Evolutionary conservation across 805 yeast species (phyloP).

Genomic region (Saccharomycopsis sp.): DNA sequence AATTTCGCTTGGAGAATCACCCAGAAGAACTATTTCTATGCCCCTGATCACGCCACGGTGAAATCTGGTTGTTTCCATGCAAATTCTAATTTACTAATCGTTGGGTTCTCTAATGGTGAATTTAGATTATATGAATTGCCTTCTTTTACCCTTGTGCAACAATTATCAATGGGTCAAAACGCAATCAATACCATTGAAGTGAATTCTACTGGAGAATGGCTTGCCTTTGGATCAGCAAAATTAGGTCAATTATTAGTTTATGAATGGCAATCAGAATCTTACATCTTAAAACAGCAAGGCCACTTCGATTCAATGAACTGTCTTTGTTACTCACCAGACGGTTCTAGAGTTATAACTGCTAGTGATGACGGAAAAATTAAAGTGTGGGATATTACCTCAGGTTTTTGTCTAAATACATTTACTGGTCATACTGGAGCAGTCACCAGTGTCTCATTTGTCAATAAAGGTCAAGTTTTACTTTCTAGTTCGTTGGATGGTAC

Average conservation of each 20-base stretch:
- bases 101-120: constrained; percentile 85
- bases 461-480: constrained; percentile 79
- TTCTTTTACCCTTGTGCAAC: constrained; percentile 71
- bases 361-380: constrained; percentile 96
- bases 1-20: constrained; percentile 75
- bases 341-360: constrained; percentile 85
- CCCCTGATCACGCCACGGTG: constrained; percentile 56
- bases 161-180: constrained; percentile 85
- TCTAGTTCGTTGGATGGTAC: constrained; percentile 94
- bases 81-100: constrained; percentile 61
- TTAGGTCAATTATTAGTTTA: constrained; percentile 92
- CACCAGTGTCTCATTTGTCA: constrained; percentile 81
- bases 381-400: constrained; percentile 91
- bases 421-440: constrained; percentile 87
- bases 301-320: constrained; percentile 89
- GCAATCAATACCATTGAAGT: constrained; percentile 77
- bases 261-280: constrained; percentile 98
- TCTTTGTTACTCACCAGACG: constrained; percentile 89
- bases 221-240: constrained; percentile 87
- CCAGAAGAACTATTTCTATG: constrained; percentile 65
- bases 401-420: constrained; percentile 88
- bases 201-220: constrained; percentile 89
- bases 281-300: constrained; percentile 92
- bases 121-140: constrained; percentile 88
- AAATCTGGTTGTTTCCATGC: constrained; percentile 83